Evolutionary conservation across 768 basidiomycete genomes (phyloP).

Genomic region (Leccinum variicolor): DNA sequence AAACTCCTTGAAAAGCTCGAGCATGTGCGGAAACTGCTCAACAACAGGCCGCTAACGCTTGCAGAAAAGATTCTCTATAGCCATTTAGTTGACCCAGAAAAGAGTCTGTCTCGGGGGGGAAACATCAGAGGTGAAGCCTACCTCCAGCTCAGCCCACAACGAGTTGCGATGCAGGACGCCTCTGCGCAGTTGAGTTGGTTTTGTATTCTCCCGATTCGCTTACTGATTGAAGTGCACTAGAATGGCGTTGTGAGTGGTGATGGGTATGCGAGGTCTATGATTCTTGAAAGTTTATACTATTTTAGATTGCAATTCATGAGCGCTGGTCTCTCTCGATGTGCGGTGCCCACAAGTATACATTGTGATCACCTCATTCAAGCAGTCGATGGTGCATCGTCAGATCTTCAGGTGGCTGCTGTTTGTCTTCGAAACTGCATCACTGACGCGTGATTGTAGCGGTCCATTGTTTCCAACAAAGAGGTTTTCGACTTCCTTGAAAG

Average conservation of each 20-base stretch:
- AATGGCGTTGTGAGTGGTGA: constrained; percentile 70
- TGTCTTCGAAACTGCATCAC: not conserved
- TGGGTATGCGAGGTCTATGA: not conserved
- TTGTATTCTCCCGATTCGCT: not conserved
- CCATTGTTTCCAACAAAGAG: constrained; percentile 87
- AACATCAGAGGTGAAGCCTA: constrained; percentile 84
- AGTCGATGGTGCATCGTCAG: constrained; percentile 78
- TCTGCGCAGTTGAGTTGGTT: constrained; percentile 70
- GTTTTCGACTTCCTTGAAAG: constrained; percentile 97
- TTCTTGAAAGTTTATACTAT: constrained; percentile 4
- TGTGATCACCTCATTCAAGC: constrained; percentile 99
- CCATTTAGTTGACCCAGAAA: constrained; percentile 79
- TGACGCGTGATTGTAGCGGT: constrained; percentile 46
- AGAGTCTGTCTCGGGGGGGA: constrained; percentile 58
- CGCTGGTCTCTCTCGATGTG: constrained; percentile 77
- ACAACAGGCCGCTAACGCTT: constrained; percentile 79
- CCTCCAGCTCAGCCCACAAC: constrained; percentile 84
- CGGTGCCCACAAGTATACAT: constrained; percentile 90
- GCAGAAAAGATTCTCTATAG: constrained; percentile 98
- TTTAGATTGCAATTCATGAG: constrained; percentile 95
- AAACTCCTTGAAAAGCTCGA: constrained; percentile 67
- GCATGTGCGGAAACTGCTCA: constrained; percentile 63
- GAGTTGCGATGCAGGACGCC: constrained; percentile 98
- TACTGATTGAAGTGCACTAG: constrained; percentile 36
- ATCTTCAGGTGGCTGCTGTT: constrained; percentile 61